Conservation (phyloP, 2,329 filamentous ascomycete species). For the Xylariales sp. region DNA sequence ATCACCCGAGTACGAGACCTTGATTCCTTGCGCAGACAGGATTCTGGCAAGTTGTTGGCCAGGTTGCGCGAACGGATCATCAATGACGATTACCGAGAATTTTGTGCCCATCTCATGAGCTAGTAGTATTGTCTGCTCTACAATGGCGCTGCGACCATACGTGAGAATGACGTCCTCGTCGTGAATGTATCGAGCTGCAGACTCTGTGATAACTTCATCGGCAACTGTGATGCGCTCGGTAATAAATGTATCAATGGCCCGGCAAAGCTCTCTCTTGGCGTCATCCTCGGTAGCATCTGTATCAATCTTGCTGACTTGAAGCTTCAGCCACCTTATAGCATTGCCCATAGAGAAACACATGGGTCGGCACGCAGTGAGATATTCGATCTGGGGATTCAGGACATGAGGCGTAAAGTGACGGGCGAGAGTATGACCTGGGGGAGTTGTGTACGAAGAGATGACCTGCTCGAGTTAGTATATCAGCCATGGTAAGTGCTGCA, state of each 20-base stretch:
- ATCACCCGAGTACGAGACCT: conserved; percentile 75
- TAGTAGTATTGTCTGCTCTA: conserved; percentile 74
- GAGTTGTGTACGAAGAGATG: conserved; percentile 89
- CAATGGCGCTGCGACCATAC: conserved; percentile 80
- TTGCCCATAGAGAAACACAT: conserved; percentile 97
- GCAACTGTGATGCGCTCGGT: conserved; percentile 85
- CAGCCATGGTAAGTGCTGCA: not conserved
- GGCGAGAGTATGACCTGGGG: conserved; percentile 76
- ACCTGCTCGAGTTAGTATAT: conserved; percentile 48
- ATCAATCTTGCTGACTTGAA: conserved; percentile 86
- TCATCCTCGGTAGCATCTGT: conserved; percentile 77
- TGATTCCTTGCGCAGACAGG: conserved; percentile 63
- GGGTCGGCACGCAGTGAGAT: conserved; percentile 87
- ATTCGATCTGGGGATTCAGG: conserved; percentile 92
- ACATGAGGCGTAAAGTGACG: conserved; percentile 89
- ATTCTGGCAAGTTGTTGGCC: conserved; percentile 61
- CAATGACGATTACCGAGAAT: conserved; percentile 82
- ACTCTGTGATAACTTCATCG: conserved; percentile 77
- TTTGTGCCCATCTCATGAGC: conserved; percentile 66
- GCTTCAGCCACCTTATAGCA: conserved; percentile 89
- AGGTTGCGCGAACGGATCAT: conserved; percentile 55
- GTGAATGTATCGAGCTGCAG: conserved; percentile 70
- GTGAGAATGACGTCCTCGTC: conserved; percentile 81
- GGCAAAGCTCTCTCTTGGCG: conserved; percentile 74
- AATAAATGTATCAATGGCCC: conserved; percentile 85